Conservation (phyloP, 352 stramenopile species). For the Plasmopara muralis region DNA sequence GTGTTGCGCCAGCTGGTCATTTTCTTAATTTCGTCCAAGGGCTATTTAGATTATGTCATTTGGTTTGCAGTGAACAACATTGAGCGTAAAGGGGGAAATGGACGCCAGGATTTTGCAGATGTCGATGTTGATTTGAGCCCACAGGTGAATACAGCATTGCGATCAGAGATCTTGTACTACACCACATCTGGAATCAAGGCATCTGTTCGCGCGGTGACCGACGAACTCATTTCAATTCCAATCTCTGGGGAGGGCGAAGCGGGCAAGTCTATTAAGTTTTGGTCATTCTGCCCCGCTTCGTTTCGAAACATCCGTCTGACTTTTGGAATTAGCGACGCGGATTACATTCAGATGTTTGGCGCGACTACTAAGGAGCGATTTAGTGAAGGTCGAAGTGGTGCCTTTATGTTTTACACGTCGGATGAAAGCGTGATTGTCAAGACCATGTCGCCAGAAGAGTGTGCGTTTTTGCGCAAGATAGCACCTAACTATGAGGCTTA, state of each 20-base stretch:
- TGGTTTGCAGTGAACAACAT: constrained; percentile 89
- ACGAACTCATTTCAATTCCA: constrained; percentile 71
- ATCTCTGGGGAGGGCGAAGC: constrained; percentile 74
- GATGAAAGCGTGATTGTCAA: constrained; percentile 88
- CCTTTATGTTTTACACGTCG: constrained; percentile 90
- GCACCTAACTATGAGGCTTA: constrained; percentile 80
- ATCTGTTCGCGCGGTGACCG: constrained; percentile 63
- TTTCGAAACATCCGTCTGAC: constrained; percentile 83
- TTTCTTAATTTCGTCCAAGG: constrained; percentile 79
- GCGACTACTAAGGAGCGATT: constrained; percentile 86
- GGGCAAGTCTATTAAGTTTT: constrained; percentile 82
- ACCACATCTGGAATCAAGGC: constrained; percentile 87
- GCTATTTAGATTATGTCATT: constrained; percentile 85
- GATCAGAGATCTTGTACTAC: constrained; percentile 87
- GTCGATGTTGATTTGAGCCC: constrained; percentile 82
- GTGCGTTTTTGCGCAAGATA: constrained; percentile 82
- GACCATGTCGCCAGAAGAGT: constrained; percentile 86
- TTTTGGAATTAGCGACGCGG: constrained; percentile 73
- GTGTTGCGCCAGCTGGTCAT: constrained; percentile 76
- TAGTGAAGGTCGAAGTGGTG: constrained; percentile 80
- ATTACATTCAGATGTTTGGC: constrained; percentile 81
- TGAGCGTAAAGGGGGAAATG: constrained; percentile 45
- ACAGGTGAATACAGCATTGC: constrained; percentile 83
- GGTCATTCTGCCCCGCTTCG: constrained; percentile 76
- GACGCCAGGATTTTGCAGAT: constrained; percentile 57